Percentiles rank a stretch among this genome's conserved stretches.
Conservation (phyloP, 345 rosid genomes). For the Lagerstroemia speciosa region DNA sequence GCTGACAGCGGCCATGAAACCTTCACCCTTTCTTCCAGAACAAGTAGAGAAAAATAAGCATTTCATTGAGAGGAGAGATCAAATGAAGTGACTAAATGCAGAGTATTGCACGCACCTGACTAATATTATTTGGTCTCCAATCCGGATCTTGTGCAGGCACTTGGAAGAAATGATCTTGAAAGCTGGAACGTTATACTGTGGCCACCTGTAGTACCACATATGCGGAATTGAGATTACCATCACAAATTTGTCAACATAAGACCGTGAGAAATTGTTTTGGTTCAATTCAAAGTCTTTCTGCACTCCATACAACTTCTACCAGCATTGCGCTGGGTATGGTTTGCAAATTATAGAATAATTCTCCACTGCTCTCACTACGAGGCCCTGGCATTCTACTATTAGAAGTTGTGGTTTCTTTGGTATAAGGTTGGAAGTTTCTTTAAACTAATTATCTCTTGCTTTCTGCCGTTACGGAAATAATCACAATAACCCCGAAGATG, state of each 20-base stretch:
- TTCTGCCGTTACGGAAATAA: too few species aligned
- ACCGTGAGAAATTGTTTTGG: neutral
- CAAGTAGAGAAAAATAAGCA: slow-evolving; percentile 11
- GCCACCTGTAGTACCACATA: slow-evolving; percentile 82
- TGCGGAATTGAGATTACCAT: neutral
- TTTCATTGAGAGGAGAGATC: slow-evolving; percentile 6
- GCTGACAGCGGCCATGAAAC: slow-evolving; percentile 78
- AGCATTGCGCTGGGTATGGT: too few species aligned
- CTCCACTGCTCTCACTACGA: too few species aligned
- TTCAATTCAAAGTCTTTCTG: neutral
- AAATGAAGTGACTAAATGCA: neutral
- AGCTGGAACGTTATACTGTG: slow-evolving; percentile 57
- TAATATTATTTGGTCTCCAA: slow-evolving; percentile 68
- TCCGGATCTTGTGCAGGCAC: slow-evolving; percentile 48
- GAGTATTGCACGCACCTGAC: slow-evolving; percentile 48
- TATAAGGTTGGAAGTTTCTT: too few species aligned
- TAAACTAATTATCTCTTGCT: too few species aligned
- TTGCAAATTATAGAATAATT: too few species aligned
- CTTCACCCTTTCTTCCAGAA: slow-evolving; percentile 88
- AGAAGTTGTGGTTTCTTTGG: too few species aligned
- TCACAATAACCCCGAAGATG: too few species aligned
- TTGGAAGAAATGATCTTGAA: slow-evolving; percentile 44
- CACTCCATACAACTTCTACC: too few species aligned
- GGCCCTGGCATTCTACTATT: too few species aligned
- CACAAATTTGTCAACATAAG: neutral